A percentile compares a stretch with the other conserved stretches of the same genome.
Conservation (phyloP, 192 early-diverging fungal genomes). For the Dissophora globulifera region DNA sequence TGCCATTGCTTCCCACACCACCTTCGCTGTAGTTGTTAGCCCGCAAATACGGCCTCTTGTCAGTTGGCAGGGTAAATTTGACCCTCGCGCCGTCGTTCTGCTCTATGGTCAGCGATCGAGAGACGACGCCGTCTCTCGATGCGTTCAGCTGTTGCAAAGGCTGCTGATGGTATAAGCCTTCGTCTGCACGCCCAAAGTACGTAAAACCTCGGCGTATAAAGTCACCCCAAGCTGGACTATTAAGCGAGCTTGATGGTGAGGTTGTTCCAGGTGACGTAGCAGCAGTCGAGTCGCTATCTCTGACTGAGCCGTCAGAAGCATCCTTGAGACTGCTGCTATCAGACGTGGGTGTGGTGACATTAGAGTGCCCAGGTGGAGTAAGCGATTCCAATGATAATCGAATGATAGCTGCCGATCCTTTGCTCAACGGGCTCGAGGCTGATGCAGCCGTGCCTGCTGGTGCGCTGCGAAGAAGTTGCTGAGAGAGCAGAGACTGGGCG, state of each 20-base stretch:
- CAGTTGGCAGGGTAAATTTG: conserved; percentile 5
- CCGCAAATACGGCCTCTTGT: neutral
- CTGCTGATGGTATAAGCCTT: too few relatives aligned
- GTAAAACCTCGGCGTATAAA: neutral
- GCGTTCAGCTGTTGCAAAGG: too few relatives aligned
- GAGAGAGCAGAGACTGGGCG: conserved; percentile 20
- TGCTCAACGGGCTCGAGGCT: too few relatives aligned
- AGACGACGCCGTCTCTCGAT: too few relatives aligned
- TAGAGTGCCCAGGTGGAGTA: conserved; percentile 11
- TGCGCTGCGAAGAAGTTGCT: conserved; percentile 1
- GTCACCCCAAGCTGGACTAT: neutral
- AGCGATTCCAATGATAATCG: conserved; percentile 12
- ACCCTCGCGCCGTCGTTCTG: conserved; percentile 2
- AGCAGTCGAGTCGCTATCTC: neutral
- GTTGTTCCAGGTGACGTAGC: neutral
- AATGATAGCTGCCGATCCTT: too few relatives aligned
- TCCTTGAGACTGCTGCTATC: neutral
- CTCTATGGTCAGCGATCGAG: too few relatives aligned
- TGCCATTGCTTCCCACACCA: too few relatives aligned
- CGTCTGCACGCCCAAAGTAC: neutral
- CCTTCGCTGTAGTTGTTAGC: neutral
- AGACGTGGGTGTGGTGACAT: neutral
- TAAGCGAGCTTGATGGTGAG: neutral
- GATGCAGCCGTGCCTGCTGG: neutral
- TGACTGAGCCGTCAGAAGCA: neutral